Evolutionary conservation across 768 basidiomycete species (phyloP), one percentile per base, ranked within the genome.

Genomic region (Chalciporus chontae): DNA sequence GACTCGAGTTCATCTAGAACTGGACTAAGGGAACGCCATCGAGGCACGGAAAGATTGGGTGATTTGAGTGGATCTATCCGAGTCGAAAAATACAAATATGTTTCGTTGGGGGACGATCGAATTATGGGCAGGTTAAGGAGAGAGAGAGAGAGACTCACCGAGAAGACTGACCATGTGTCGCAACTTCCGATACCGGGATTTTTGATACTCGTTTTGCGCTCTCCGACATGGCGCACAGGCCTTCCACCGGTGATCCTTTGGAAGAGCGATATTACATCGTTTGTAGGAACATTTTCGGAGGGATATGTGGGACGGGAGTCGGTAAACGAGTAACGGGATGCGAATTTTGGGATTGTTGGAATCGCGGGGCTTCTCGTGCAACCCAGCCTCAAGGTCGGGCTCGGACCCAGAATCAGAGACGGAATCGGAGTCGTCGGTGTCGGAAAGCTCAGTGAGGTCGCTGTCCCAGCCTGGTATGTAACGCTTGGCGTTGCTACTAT

Each of bases 201-300:
- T 55, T 50, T 74, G 73, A 51, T 71, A 73, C 27, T 62, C 47
- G 5, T 74, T 64, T 21, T 65, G 64, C 18, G 63, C 63, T n/a
- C 63, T 53, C 13, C 76, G 71, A 52, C 77, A 77, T 3, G 70
- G 48, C 6, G 71, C 67, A 40, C 77, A 78, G 8, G 65, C 69
- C 54, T 77, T 76, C 74, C 73, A 73, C 1, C 59, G 65, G 50
- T 72, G 68, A 7, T 56, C 64, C 17, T 44, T 44, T 2, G 68
- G 59, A 23, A 78, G 55, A 6, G 61, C 54, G 27, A 66, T 64
- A 8, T 62, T 64, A 40, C 76, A 77, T 42, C 60, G 50, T 36
- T 59, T 57, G 47, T 65, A 67, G 3, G 56, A 62, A 48, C 77
- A 77, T 32, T 68, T 68, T 11, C 39, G 58, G 18, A 45, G 34